A percentile compares a stretch with the other conserved stretches of the same genome.
Conservation (phyloP, 345 rosid genomes). For the Euphorbia peplus region DNA sequence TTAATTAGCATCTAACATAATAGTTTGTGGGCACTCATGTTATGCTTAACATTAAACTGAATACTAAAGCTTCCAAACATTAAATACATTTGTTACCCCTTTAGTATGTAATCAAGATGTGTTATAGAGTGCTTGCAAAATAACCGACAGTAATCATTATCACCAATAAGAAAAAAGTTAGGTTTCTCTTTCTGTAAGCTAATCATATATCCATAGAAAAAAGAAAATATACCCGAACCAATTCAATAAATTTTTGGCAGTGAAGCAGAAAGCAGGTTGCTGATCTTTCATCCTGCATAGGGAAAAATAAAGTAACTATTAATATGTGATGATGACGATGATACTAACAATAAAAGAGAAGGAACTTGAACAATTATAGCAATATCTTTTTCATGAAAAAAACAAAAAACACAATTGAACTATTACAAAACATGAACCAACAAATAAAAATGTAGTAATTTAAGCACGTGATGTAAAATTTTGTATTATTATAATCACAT, state of each 20-base stretch:
- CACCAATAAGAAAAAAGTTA: no score
- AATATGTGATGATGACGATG: no score
- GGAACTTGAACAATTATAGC: background rate
- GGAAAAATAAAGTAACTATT: constrained; percentile 6
- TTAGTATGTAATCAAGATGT: background rate
- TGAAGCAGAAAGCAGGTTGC: constrained; percentile 80
- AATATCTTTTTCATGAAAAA: background rate
- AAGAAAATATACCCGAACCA: constrained; percentile 62
- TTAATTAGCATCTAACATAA: background rate
- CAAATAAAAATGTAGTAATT: background rate
- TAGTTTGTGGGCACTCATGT: background rate
- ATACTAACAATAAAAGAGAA: constrained; percentile 6
- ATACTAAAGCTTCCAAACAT: background rate
- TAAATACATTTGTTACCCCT: background rate
- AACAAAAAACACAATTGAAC: background rate
- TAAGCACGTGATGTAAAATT: background rate
- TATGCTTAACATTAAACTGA: background rate
- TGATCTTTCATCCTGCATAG: constrained; percentile 81
- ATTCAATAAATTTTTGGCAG: constrained; percentile 86
- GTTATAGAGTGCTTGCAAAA: background rate
- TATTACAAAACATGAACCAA: background rate
- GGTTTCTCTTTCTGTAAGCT: background rate
- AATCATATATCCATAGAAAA: constrained; percentile 15
- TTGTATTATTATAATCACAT: background rate
- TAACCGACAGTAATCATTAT: background rate